Percentiles rank a stretch among this genome's conserved stretches.
Conservation (phyloP, 176 grass and related monocot species). For the Musa itinerans region DNA sequence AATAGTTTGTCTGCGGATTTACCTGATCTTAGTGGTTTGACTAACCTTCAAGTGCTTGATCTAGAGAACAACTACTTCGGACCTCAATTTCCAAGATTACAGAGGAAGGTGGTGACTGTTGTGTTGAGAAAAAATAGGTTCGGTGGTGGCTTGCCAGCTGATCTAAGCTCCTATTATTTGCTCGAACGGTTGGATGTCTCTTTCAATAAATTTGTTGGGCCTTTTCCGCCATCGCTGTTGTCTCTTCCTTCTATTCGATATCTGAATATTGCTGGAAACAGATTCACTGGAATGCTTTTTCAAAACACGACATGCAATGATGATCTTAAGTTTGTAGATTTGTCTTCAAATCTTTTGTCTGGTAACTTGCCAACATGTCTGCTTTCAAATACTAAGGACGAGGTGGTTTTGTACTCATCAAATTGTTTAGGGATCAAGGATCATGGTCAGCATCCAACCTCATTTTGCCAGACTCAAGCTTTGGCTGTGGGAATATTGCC, state of each 20-base stretch:
- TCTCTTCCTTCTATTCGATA: conserved; percentile 65
- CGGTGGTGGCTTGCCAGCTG: conserved; percentile 32
- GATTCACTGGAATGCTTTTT: conserved; percentile 72
- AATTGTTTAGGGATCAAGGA: conserved; percentile 56
- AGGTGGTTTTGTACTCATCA: conserved; percentile 38
- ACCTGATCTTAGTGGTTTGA: conserved; percentile 49
- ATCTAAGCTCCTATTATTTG: conserved; percentile 40
- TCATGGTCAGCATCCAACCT: conserved; percentile 43
- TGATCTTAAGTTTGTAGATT: conserved; percentile 55
- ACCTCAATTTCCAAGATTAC: conserved; percentile 53
- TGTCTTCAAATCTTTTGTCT: conserved; percentile 64
- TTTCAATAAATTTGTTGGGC: conserved; percentile 67
- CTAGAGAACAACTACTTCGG: conserved; percentile 59
- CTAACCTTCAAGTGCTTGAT: conserved; percentile 61
- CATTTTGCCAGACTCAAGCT: conserved; percentile 81
- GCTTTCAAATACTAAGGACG: conserved; percentile 25
- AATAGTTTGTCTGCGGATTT: conserved; percentile 67
- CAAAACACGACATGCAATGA: conserved; percentile 47
- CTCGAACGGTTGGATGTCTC: conserved; percentile 71
- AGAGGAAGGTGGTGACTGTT: conserved; percentile 54
- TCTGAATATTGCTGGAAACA: conserved; percentile 63
- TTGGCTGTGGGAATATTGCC: conserved; percentile 72
- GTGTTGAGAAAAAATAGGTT: conserved; percentile 66
- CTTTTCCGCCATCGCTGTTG: conserved; percentile 48
- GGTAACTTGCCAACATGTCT: conserved; percentile 56